Conservation (phyloP, 805 yeast species). For the Kazachstania psychrophila region DNA sequence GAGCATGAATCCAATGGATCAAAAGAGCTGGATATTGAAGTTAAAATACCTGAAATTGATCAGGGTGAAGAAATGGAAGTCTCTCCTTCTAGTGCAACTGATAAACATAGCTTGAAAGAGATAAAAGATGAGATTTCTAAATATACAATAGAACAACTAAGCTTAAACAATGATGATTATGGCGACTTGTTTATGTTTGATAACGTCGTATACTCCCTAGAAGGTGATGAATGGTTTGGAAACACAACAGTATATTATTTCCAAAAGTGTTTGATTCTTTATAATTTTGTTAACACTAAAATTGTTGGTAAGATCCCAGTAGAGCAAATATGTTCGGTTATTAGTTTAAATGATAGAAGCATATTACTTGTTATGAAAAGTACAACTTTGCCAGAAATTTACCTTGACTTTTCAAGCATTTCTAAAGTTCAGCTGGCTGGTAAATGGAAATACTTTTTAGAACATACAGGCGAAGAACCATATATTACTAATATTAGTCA, state of each 20-base stretch:
- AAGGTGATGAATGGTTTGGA: slow-evolving; percentile 36
- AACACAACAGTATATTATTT: slow-evolving; percentile 13
- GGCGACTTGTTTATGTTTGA: slow-evolving; percentile 33
- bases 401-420: slow-evolving; percentile 24
- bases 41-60: no score
- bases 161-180: slow-evolving; percentile 5
- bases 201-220: slow-evolving; percentile 33
- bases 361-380: slow-evolving; percentile 34
- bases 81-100: no score
- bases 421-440: slow-evolving; percentile 25
- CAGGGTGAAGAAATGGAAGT: no score
- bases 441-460: slow-evolving; percentile 36
- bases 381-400: slow-evolving; percentile 36
- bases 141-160: neutral
- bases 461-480: slow-evolving; percentile 7
- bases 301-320: slow-evolving; percentile 37
- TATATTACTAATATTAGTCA: slow-evolving; percentile 39
- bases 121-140: neutral
- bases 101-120: no score
- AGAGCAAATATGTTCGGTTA: slow-evolving; percentile 29
- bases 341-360: slow-evolving; percentile 17
- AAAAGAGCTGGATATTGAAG: no score
- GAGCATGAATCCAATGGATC: no score
- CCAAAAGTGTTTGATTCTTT: slow-evolving; percentile 12
- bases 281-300: slow-evolving; percentile 14